phyloP scores from a whole-genome alignment of 1,284 basidiomycete species.

The Ganoderma sinense region DNA sequence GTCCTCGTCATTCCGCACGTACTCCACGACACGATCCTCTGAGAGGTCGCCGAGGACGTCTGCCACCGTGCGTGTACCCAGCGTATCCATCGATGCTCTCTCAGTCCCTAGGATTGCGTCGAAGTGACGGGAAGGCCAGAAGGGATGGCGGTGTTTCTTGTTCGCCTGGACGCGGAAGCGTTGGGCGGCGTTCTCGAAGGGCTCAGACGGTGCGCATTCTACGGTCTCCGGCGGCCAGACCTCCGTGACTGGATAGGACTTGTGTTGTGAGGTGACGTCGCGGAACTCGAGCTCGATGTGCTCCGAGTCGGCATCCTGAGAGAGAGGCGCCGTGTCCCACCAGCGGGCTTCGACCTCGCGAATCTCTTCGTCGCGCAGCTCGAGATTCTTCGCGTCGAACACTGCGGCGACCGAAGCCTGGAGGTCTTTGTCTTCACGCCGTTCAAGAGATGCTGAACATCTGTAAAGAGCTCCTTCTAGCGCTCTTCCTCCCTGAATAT shows the following conservation, averaged over 20 bases:
- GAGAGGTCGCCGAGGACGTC: slow-evolving; percentile 7
- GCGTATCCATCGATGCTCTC: neutral
- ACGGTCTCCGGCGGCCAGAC: slow-evolving; percentile 14
- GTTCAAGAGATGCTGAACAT: neutral
- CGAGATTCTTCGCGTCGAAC: neutral
- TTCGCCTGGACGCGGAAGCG: slow-evolving; percentile 25
- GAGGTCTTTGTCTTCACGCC: neutral
- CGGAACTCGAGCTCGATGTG: slow-evolving; percentile 15
- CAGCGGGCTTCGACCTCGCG: neutral
- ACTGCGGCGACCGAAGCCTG: neutral
- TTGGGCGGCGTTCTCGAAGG: slow-evolving; percentile 15
- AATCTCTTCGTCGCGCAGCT: neutral
- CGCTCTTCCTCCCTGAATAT: neutral
- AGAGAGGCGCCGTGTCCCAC: neutral
- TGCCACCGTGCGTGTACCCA: neutral
- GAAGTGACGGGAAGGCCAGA: slow-evolving; percentile 15
- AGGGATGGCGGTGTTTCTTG: slow-evolving; percentile 21
- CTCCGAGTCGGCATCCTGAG: neutral
- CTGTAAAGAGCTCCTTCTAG: neutral
- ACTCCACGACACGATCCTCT: slow-evolving; percentile 11
- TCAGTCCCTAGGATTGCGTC: neutral
- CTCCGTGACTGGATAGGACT: slow-evolving; percentile 11
- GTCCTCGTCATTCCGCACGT: slow-evolving; percentile 23
- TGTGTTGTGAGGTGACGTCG: slow-evolving; percentile 12
- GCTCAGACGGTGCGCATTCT: slow-evolving; percentile 6